Evolutionary conservation across 2,329 filamentous ascomycete species (phyloP).

Genomic region (Nemania serpens): DNA sequence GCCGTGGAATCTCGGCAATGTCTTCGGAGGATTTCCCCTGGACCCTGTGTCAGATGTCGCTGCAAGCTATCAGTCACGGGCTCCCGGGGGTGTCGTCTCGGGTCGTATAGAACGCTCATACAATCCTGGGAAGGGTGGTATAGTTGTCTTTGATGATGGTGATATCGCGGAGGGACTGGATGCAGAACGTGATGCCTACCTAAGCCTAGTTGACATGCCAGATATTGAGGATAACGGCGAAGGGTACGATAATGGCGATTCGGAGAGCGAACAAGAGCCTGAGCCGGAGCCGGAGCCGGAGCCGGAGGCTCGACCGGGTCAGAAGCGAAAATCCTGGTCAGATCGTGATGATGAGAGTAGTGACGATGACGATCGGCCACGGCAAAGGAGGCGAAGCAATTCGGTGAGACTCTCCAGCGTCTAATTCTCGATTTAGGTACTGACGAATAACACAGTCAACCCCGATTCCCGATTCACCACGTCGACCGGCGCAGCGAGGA

Average conservation of each 20-base stretch:
- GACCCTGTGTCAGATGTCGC: conserved; percentile 56
- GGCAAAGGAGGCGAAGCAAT: conserved; percentile 84
- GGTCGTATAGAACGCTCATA: conserved; percentile 76
- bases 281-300: conserved; percentile 50
- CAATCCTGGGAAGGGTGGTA: conserved; percentile 78
- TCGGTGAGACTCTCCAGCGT: conserved; percentile 62
- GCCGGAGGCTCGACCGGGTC: conserved; percentile 54
- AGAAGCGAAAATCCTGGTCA: conserved; percentile 82
- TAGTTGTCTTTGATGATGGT: conserved; percentile 94
- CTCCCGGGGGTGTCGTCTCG: conserved; percentile 68
- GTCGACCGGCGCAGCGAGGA: conserved; percentile 63
- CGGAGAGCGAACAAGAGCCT: conserved; percentile 62
- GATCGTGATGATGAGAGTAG: conserved; percentile 71
- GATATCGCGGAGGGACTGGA: conserved; percentile 85
- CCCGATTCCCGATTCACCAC: conserved; percentile 68
- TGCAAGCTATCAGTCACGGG: conserved; percentile 54
- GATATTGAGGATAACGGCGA: conserved; percentile 78
- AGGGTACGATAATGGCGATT: conserved; percentile 61
- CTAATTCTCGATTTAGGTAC: conserved; percentile 38
- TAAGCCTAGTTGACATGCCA: conserved; percentile 87
- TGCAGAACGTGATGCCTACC: conserved; percentile 79
- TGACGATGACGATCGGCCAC: conserved; percentile 75
- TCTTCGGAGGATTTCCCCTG: conserved; percentile 76
- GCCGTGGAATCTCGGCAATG: conserved; percentile 93
- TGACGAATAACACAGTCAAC: conserved; percentile 56